These are phyloP conservation scores for Sphagnum magellanicum DNA, from an alignment of 228 moss, liverwort and hornwort genomes.

Conservation along the genomic window DNA sequence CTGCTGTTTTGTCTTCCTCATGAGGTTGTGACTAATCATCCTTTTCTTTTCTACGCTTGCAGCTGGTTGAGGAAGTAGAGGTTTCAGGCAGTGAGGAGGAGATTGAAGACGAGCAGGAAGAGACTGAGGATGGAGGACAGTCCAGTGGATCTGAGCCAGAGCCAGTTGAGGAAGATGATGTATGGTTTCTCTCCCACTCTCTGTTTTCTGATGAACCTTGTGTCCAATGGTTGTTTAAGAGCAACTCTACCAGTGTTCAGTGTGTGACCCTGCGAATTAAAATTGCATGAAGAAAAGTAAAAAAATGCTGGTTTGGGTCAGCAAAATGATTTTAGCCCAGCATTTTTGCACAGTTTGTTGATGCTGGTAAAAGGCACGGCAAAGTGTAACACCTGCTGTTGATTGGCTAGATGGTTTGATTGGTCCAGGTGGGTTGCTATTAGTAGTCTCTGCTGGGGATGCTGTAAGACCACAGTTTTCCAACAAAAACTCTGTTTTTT, in stretches of 20 bases:
- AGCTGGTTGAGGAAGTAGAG: slow-evolving; percentile 39
- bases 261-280: too few relatives aligned
- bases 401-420: too few relatives aligned
- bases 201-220: not conserved
- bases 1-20: not conserved
- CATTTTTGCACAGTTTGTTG: not conserved
- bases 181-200: slow-evolving; percentile 9
- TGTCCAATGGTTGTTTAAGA: not conserved
- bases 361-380: too few relatives aligned
- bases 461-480: too few relatives aligned
- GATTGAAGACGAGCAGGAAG: slow-evolving; percentile 68
- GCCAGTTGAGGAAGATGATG: slow-evolving; percentile 52
- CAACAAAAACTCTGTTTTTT: too few relatives aligned
- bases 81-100: slow-evolving; percentile 73
- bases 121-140: slow-evolving; percentile 51
- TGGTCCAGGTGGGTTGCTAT: too few relatives aligned
- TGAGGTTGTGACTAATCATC: not conserved
- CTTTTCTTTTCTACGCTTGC: slow-evolving; percentile 11
- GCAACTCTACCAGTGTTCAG: not conserved
- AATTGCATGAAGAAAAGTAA: not conserved
- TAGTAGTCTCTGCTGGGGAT: too few relatives aligned
- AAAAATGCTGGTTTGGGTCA: not conserved
- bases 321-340: not conserved
- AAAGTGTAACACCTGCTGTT: too few relatives aligned
- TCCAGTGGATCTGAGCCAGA: slow-evolving; percentile 42